phyloP scores from a whole-genome alignment of 257 asterid species.

The Craterostigma plantagineum region DNA sequence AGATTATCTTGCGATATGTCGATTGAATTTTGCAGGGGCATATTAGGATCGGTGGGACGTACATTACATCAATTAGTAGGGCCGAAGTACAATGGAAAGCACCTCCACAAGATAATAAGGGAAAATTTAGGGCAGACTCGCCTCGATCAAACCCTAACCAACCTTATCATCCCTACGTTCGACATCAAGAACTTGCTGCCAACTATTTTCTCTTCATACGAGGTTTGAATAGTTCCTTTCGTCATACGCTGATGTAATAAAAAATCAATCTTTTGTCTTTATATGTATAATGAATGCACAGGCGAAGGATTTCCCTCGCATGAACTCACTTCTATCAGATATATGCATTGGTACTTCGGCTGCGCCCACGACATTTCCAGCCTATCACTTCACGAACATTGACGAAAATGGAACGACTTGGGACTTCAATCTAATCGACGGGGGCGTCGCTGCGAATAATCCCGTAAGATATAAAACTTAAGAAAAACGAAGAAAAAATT shows the following conservation, averaged over 20 bases:
- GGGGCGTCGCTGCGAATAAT: constrained; percentile 45
- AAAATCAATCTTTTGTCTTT: no score
- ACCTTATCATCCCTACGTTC: constrained; percentile 27
- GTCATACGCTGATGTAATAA: no score
- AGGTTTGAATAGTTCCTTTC: constrained; percentile 11
- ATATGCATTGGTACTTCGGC: constrained; percentile 44
- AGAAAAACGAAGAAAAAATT: no score
- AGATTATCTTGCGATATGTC: neutral
- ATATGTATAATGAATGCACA: constrained; percentile 4
- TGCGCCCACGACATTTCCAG: constrained; percentile 36
- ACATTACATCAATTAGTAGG: constrained; percentile 1
- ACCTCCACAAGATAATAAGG: constrained; percentile 13
- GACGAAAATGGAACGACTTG: constrained; percentile 18
- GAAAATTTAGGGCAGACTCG: constrained; percentile 20
- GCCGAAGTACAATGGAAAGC: constrained; percentile 32
- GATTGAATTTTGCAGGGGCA: constrained; percentile 25
- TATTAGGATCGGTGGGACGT: constrained; percentile 18
- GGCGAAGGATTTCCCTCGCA: constrained; percentile 13
- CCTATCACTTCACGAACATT: constrained; percentile 23
- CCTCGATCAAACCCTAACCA: constrained; percentile 26
- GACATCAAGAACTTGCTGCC: constrained; percentile 36
- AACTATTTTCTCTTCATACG: constrained; percentile 23
- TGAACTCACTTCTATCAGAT: constrained; percentile 32
- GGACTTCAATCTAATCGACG: constrained; percentile 50
- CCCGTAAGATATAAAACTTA: constrained; percentile 20